Conservation (phyloP, 2,329 filamentous ascomycete genomes). For the Phialophora tarda region DNA sequence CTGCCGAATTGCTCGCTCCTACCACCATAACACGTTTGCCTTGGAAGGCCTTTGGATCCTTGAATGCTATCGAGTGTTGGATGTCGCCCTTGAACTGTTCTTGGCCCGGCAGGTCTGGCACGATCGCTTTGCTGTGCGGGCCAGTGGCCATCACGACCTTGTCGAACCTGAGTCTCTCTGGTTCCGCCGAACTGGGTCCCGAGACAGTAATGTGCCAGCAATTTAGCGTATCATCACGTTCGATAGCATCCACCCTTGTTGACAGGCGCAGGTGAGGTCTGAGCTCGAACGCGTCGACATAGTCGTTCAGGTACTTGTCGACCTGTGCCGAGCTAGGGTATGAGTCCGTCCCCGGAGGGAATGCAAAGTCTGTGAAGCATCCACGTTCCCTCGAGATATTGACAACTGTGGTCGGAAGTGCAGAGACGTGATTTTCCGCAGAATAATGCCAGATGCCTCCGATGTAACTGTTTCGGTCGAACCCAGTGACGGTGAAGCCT, state of each 20-base stretch:
- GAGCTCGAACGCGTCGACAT: slow-evolving; percentile 30
- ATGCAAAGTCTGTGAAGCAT: slow-evolving; percentile 36
- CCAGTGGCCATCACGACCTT: slow-evolving; percentile 47
- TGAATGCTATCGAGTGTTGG: slow-evolving; percentile 38
- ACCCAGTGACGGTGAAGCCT: slow-evolving; percentile 53
- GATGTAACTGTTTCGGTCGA: slow-evolving; percentile 51
- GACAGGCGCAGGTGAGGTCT: slow-evolving; percentile 26
- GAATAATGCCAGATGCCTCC: slow-evolving; percentile 55
- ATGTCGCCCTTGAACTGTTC: slow-evolving; percentile 39
- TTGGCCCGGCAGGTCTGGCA: slow-evolving; percentile 34
- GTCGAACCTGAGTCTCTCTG: slow-evolving; percentile 40
- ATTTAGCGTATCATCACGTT: slow-evolving; percentile 4
- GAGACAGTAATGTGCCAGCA: slow-evolving; percentile 8
- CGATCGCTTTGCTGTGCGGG: slow-evolving; percentile 33
- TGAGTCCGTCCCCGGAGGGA: slow-evolving; percentile 25
- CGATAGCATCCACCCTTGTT: slow-evolving; percentile 12
- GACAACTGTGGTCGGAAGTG: slow-evolving; percentile 27
- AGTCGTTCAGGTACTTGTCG: slow-evolving; percentile 34
- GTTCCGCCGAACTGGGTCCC: background rate
- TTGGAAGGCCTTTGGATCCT: slow-evolving; percentile 17
- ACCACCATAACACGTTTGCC: slow-evolving; percentile 16
- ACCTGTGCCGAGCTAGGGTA: slow-evolving; percentile 27
- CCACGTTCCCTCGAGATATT: slow-evolving; percentile 29
- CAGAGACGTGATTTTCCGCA: slow-evolving; percentile 39
- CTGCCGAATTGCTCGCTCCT: slow-evolving; percentile 38